Evolutionary conservation across 2,329 filamentous ascomycete genomes (phyloP).

Genomic region (Cucurbitaria berberidis): DNA sequence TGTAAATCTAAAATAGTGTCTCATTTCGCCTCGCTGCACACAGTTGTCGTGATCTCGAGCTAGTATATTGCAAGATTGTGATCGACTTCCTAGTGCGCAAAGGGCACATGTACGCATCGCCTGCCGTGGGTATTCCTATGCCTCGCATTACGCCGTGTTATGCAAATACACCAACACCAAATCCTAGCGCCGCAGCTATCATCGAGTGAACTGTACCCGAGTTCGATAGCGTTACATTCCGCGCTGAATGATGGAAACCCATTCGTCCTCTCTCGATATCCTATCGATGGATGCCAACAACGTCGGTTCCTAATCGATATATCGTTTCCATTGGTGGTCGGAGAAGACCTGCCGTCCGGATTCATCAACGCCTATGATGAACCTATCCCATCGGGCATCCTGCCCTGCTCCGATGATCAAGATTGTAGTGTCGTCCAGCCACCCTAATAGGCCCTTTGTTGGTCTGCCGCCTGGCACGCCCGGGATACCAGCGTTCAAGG

Average conservation of each 20-base stretch:
- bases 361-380: constrained; percentile 57
- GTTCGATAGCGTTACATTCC: not conserved
- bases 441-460: constrained; percentile 84
- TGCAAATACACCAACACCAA: not conserved
- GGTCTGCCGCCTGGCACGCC: constrained; percentile 64
- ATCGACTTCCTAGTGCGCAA: not conserved
- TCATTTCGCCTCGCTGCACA: too few relatives aligned
- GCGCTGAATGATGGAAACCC: not conserved
- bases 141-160: not conserved
- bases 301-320: constrained; percentile 56
- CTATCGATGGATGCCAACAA: not conserved
- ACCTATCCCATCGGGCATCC: constrained; percentile 88
- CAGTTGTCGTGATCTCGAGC: too few relatives aligned
- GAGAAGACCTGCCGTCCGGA: constrained; percentile 71
- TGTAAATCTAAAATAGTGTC: too few relatives aligned
- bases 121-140: not conserved
- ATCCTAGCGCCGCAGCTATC: not conserved
- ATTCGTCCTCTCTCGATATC: not conserved
- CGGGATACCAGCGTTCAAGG: constrained; percentile 56
- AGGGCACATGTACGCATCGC: not conserved
- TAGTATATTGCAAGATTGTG: too few relatives aligned
- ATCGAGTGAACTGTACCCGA: too few relatives aligned
- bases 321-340: constrained; percentile 83
- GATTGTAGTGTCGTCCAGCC: constrained; percentile 76
- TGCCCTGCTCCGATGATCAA: constrained; percentile 79